Evolutionary conservation across 345 rosid species (phyloP).

Genomic region (Limnanthes douglasii): DNA sequence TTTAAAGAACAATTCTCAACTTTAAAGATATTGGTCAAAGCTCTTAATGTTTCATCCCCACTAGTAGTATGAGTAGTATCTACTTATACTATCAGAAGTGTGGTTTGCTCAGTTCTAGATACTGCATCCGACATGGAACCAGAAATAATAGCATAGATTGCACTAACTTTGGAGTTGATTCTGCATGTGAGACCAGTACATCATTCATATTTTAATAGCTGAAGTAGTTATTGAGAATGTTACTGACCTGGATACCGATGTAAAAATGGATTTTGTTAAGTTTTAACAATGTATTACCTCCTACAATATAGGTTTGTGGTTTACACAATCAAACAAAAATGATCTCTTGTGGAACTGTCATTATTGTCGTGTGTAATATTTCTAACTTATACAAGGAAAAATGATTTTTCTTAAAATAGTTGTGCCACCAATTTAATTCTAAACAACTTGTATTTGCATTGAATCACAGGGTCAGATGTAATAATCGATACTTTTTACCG

Average conservation of each 20-base stretch:
- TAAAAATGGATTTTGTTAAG: constrained; percentile 42
- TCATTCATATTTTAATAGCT: constrained; percentile 38
- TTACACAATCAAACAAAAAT: constrained; percentile 24
- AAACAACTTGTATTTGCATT: constrained; percentile 83
- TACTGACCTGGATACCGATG: constrained; percentile 57
- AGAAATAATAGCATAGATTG: constrained; percentile 51
- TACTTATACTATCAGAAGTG: constrained; percentile 21
- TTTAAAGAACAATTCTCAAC: constrained; percentile 18
- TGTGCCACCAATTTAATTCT: constrained; percentile 54
- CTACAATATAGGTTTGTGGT: constrained; percentile 40
- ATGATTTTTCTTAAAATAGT: constrained; percentile 64
- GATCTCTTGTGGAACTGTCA: constrained; percentile 24
- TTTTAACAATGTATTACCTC: constrained; percentile 58
- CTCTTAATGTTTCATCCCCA: constrained; percentile 49
- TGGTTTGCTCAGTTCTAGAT: constrained; percentile 46
- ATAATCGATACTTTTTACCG: too few species aligned
- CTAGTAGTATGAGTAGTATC: constrained; percentile 49
- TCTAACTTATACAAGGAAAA: constrained; percentile 71
- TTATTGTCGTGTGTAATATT: constrained; percentile 20
- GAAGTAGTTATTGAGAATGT: constrained; percentile 58
- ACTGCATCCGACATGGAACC: constrained; percentile 74
- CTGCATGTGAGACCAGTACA: constrained; percentile 47
- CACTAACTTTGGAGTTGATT: constrained; percentile 59
- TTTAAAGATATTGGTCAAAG: constrained; percentile 29
- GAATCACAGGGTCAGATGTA: too few species aligned